Conservation (phyloP, 305 asterid species). For the Rubia balearica region DNA sequence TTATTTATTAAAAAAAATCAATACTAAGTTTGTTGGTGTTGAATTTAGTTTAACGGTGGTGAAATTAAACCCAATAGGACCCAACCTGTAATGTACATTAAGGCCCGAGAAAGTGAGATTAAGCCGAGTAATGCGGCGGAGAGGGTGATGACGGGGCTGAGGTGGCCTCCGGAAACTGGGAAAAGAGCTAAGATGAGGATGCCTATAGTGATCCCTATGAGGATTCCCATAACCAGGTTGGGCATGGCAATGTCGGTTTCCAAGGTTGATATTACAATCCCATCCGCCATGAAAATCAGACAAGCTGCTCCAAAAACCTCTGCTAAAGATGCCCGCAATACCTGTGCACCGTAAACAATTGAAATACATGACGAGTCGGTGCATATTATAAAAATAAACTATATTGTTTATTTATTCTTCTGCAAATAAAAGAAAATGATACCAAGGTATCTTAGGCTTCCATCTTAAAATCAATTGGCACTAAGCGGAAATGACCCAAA, state of each 20-base stretch:
- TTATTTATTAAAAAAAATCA: no score
- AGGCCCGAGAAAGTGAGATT: slow-evolving; percentile 52
- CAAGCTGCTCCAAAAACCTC: slow-evolving; percentile 59
- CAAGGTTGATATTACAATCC: slow-evolving; percentile 54
- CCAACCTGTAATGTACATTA: slow-evolving; percentile 32
- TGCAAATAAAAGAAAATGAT: no score
- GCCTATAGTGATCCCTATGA: slow-evolving; percentile 37
- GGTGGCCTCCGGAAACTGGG: slow-evolving; percentile 60
- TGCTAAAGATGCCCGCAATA: slow-evolving; percentile 59
- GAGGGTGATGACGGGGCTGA: slow-evolving; percentile 65
- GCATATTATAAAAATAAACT: no score
- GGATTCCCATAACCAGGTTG: slow-evolving; percentile 40
- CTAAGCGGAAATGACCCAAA: no score
- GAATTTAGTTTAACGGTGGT: no score
- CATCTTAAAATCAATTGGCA: no score
- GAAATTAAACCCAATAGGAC: no score
- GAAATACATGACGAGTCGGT: no score
- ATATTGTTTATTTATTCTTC: no score
- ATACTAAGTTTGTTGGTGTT: no score
- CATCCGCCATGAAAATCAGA: slow-evolving; percentile 57
- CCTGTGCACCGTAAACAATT: slow-evolving; percentile 16
- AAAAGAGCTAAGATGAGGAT: slow-evolving; percentile 10
- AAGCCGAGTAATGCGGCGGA: slow-evolving; percentile 62
- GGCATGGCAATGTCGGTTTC: slow-evolving; percentile 45
- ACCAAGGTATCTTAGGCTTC: no score